Conservation (phyloP, 2,329 filamentous ascomycete genomes). For the Pseudocercospora fuligena region DNA sequence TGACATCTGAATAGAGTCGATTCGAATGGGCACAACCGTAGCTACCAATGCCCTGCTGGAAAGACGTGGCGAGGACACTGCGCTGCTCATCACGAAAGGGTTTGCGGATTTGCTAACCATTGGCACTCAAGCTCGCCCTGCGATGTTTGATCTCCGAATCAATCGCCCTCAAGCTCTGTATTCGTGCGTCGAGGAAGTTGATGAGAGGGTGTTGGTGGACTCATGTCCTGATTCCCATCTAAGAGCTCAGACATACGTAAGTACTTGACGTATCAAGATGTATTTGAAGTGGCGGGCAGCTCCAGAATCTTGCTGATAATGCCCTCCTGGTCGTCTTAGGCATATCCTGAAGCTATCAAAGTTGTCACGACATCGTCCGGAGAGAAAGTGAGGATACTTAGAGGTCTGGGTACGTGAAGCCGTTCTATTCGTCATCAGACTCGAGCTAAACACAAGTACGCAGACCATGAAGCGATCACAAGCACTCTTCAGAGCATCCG, state of each 20-base stretch:
- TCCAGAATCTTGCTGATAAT: no score
- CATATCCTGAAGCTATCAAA: no score
- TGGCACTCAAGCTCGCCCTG: slow-evolving; percentile 84
- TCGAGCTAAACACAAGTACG: no score
- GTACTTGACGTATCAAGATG: no score
- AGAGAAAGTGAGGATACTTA: no score
- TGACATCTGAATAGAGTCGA: slow-evolving; percentile 25
- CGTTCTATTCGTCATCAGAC: no score
- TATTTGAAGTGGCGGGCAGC: no score
- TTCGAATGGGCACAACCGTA: slow-evolving; percentile 67
- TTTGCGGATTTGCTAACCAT: slow-evolving; percentile 87
- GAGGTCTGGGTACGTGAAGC: no score
- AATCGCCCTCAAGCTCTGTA: slow-evolving; percentile 83
- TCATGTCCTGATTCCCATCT: no score
- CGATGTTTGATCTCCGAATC: slow-evolving; percentile 87
- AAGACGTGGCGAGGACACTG: slow-evolving; percentile 83
- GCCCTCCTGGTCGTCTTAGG: no score
- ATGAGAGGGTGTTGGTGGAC: slow-evolving; percentile 68
- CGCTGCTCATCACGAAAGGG: slow-evolving; percentile 79
- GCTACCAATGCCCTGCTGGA: slow-evolving; percentile 88
- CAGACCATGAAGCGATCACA: slow-evolving; percentile 57
- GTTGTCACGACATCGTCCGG: no score
- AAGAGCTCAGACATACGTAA: no score
- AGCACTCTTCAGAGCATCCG: slow-evolving; percentile 67
- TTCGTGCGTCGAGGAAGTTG: slow-evolving; percentile 77